Conservation (phyloP, 2,329 filamentous ascomycete genomes). For the Fusarium sp. region DNA sequence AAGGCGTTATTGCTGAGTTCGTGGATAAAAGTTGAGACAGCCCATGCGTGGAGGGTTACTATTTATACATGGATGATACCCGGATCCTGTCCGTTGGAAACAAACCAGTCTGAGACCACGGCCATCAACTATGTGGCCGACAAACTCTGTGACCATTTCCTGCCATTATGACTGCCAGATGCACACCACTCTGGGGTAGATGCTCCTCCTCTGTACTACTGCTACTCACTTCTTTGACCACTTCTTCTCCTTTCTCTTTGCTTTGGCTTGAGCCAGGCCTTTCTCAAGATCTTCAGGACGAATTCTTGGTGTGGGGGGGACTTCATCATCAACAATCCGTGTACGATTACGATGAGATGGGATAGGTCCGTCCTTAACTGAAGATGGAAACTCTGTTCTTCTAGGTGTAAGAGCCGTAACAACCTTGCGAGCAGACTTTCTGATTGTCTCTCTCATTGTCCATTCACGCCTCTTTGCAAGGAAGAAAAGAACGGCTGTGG, state of each 20-base stretch:
- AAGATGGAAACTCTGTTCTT: slow-evolving; percentile 69
- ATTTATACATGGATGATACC: slow-evolving; percentile 47
- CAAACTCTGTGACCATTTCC: not conserved
- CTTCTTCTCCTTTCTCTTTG: slow-evolving; percentile 49
- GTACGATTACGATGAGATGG: slow-evolving; percentile 52
- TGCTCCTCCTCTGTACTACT: not conserved
- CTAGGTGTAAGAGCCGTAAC: slow-evolving; percentile 71
- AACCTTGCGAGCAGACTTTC: slow-evolving; percentile 73
- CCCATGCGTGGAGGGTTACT: slow-evolving; percentile 40
- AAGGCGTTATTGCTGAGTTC: slow-evolving; percentile 40
- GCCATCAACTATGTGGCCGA: slow-evolving; percentile 1
- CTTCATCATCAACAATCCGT: slow-evolving; percentile 62
- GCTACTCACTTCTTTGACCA: slow-evolving; percentile 36
- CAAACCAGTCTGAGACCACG: slow-evolving; percentile 21
- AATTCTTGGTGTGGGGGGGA: slow-evolving; percentile 68
- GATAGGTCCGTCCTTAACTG: slow-evolving; percentile 58
- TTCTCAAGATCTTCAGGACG: slow-evolving; percentile 70
- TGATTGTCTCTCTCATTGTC: slow-evolving; percentile 78
- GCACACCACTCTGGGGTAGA: not conserved
- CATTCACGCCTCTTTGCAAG: slow-evolving; percentile 87
- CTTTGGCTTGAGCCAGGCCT: slow-evolving; percentile 55
- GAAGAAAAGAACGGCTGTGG: slow-evolving; percentile 76
- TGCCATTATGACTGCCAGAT: not conserved
- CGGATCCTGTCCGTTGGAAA: slow-evolving; percentile 45
- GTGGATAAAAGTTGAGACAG: slow-evolving; percentile 40